Conservation (phyloP, 139 green algal species). For the Edaphochlamys debaryana region DNA sequence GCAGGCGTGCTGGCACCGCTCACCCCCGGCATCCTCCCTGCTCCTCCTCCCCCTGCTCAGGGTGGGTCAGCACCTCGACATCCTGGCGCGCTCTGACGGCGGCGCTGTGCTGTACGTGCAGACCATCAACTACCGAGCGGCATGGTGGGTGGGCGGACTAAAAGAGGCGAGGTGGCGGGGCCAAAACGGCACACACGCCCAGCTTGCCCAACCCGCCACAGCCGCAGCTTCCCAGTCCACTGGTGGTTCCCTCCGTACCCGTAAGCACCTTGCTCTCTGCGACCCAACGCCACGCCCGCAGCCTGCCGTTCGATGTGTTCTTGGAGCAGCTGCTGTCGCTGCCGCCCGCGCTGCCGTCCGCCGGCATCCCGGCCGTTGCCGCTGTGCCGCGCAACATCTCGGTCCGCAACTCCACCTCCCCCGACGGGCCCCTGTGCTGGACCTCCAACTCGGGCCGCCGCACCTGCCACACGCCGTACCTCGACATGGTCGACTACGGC, state of each 20-base stretch:
- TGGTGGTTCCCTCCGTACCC: no score
- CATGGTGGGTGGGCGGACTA: not conserved
- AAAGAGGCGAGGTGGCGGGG: not conserved
- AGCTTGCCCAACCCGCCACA: no score
- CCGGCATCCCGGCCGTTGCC: no score
- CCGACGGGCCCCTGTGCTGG: constrained; percentile 4
- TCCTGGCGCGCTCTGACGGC: constrained; percentile 15
- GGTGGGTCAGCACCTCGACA: constrained; percentile 18
- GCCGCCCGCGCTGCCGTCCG: not conserved
- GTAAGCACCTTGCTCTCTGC: no score
- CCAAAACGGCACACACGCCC: not conserved
- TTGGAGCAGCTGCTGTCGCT: constrained; percentile 11
- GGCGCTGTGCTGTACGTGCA: constrained; percentile 17
- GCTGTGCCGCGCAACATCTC: not conserved
- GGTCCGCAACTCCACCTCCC: not conserved
- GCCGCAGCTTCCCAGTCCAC: no score
- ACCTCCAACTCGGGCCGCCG: not conserved
- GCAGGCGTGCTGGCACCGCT: no score
- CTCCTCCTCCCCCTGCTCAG: not conserved
- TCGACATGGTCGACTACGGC: constrained; percentile 5
- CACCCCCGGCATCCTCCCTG: no score
- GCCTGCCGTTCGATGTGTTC: constrained; percentile 16
- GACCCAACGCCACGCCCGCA: no score
- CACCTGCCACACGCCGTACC: constrained; percentile 5
- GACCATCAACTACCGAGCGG: constrained; percentile 10